These are phyloP conservation scores for Penicillium atrosanguineum DNA, from an alignment of 495 filamentous ascomycete genomes.

Conservation along the genomic window DNA sequence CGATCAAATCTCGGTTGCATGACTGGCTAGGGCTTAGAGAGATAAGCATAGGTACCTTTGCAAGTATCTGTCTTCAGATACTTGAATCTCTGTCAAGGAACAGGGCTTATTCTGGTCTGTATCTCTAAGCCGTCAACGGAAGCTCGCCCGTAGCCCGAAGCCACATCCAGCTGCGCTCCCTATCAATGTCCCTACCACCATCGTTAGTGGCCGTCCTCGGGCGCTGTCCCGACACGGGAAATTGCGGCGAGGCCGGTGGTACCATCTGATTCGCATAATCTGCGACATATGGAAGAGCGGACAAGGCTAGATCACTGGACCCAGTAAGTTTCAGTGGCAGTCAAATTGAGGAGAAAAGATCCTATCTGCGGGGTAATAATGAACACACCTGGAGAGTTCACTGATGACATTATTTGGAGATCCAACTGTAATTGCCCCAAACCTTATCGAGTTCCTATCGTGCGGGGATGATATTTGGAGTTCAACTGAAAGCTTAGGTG, in stretches of 20 bases:
- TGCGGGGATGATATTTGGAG: not conserved
- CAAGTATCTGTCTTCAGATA: no score
- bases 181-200: not conserved
- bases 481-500: not conserved
- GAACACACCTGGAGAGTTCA: no score
- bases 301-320: not conserved
- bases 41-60: no score
- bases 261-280: not conserved
- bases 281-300: not conserved
- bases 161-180: not conserved
- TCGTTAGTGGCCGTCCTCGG: not conserved
- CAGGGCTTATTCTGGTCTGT: no score
- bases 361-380: not conserved
- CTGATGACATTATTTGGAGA: no score
- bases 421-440: no score
- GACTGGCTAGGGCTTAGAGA: no score
- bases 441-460: not conserved
- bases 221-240: not conserved
- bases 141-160: not conserved
- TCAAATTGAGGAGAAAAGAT: not conserved
- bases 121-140: no score
- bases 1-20: not conserved
- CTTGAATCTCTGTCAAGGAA: no score
- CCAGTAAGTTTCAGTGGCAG: not conserved
- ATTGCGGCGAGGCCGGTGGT: not conserved